A percentile compares a stretch with the other conserved stretches of the same genome.
These are phyloP conservation scores for Calocera viscosa DNA, from an alignment of 768 basidiomycete species.

Conservation along the genomic window DNA sequence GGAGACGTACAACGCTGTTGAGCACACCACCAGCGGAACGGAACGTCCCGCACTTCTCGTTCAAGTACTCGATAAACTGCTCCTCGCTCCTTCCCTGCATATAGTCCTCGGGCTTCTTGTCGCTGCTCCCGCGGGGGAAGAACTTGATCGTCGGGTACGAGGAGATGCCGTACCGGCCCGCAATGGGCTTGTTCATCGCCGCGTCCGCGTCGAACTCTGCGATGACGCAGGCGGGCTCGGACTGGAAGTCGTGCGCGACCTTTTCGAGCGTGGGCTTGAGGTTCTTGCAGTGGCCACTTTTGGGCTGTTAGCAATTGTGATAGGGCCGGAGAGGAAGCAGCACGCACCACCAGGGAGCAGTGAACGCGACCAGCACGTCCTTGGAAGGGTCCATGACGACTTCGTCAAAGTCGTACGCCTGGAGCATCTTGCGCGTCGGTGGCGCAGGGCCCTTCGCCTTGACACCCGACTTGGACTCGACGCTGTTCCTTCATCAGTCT, in stretches of 20 bases:
- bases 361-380: conserved; percentile 76
- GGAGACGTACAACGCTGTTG: conserved; percentile 34
- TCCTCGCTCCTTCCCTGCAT: conserved; percentile 56
- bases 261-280: conserved; percentile 80
- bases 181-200: conserved; percentile 58
- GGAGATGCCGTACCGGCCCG: conserved; percentile 54
- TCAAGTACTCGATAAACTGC: conserved; percentile 67
- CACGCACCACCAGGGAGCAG: conserved; percentile 34
- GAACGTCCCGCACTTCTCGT: conserved; percentile 74
- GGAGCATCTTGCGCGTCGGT: conserved; percentile 53
- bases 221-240: conserved; percentile 70
- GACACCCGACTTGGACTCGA: conserved; percentile 63
- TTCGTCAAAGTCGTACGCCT: conserved; percentile 58
- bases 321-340: conserved; percentile 4
- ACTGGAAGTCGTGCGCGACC: conserved; percentile 68
- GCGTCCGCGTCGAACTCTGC: conserved; percentile 89
- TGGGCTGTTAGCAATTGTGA: conserved; percentile 12
- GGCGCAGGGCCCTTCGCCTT: conserved; percentile 84
- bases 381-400: conserved; percentile 56
- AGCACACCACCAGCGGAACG: conserved; percentile 75
- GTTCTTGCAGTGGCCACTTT: conserved; percentile 85
- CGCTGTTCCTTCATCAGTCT: conserved; percentile 33
- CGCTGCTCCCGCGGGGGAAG: conserved; percentile 55
- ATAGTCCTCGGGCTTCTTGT: conserved; percentile 54
- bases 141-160: conserved; percentile 94